phyloP scores from a whole-genome alignment of 306 rosid species.

The Ceratonia siliqua region DNA sequence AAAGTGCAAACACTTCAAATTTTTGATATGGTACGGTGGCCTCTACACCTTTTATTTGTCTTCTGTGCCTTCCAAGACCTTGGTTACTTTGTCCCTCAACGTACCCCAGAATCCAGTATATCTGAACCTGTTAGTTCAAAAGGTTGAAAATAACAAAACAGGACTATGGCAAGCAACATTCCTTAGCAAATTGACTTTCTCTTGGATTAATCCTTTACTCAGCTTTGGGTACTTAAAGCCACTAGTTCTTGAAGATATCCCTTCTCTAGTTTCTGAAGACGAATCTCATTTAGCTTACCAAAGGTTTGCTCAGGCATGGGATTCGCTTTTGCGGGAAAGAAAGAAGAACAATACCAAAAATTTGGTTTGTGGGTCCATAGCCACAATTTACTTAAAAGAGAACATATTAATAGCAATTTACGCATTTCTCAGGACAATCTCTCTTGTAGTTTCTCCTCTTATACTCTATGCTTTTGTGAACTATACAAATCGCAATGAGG shows the following conservation, averaged over 20 bases:
- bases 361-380: slow-evolving; percentile 51
- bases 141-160: background rate
- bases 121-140: slow-evolving; percentile 51
- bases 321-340: slow-evolving; percentile 35
- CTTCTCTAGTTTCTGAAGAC: slow-evolving; percentile 46
- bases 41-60: slow-evolving; percentile 49
- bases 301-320: slow-evolving; percentile 47
- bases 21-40: slow-evolving; percentile 37
- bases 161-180: slow-evolving; percentile 27
- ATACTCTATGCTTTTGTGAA: slow-evolving; percentile 65
- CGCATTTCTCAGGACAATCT: slow-evolving; percentile 39
- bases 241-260: slow-evolving; percentile 49
- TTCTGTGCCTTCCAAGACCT: slow-evolving; percentile 50
- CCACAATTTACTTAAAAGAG: slow-evolving; percentile 52
- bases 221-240: slow-evolving; percentile 44
- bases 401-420: slow-evolving; percentile 46
- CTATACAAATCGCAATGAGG: too few species aligned
- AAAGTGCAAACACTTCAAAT: slow-evolving; percentile 19
- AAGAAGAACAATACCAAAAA: slow-evolving; percentile 36
- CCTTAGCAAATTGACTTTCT: slow-evolving; percentile 43
- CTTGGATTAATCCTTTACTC: slow-evolving; percentile 58
- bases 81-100: slow-evolving; percentile 18
- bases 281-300: slow-evolving; percentile 46
- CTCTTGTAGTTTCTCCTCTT: slow-evolving; percentile 51
- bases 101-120: slow-evolving; percentile 21